phyloP scores from a whole-genome alignment of 1,139 yeast species.

The Blastobotrys raffinosifermentans region DNA sequence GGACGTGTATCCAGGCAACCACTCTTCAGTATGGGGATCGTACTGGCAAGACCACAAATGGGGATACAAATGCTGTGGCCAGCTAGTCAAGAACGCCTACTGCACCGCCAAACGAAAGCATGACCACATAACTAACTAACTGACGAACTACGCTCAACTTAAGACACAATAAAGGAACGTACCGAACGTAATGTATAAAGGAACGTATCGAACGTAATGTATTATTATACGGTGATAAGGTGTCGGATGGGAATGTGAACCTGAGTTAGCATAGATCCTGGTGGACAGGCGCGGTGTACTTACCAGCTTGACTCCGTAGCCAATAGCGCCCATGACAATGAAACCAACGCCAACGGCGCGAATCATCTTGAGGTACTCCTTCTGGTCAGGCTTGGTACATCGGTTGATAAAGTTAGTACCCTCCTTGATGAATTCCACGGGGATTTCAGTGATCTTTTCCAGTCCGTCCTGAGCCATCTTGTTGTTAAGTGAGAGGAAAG shows the following conservation, averaged over 20 bases:
- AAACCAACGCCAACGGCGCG: conserved; percentile 97
- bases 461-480: conserved; percentile 34
- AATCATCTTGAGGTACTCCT: conserved; percentile 78
- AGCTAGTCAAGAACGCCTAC: conserved; percentile 32
- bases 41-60: conserved; percentile 43
- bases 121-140: neutral
- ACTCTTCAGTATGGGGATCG: conserved; percentile 44
- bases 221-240: conserved; percentile 67
- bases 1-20: conserved; percentile 38
- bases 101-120: conserved; percentile 20
- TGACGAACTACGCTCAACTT: neutral
- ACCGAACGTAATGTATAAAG: too few species aligned
- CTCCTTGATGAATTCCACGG: conserved; percentile 85
- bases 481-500: neutral
- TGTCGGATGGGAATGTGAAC: conserved; percentile 96
- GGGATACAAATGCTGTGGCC: conserved; percentile 47
- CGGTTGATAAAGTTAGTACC: conserved; percentile 83
- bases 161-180: too few species aligned
- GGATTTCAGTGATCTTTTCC: conserved; percentile 83
- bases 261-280: conserved; percentile 17
- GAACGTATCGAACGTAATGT: conserved; percentile 38
- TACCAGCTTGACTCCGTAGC: conserved; percentile 82
- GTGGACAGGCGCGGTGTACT: conserved; percentile 19
- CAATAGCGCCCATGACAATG: conserved; percentile 96
- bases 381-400: conserved; percentile 88